A percentile compares a stretch with the other conserved stretches of the same genome.
Evolutionary conservation across 2,329 filamentous ascomycete genomes (phyloP).

Genomic region (Beauveria pseudobassiana): DNA sequence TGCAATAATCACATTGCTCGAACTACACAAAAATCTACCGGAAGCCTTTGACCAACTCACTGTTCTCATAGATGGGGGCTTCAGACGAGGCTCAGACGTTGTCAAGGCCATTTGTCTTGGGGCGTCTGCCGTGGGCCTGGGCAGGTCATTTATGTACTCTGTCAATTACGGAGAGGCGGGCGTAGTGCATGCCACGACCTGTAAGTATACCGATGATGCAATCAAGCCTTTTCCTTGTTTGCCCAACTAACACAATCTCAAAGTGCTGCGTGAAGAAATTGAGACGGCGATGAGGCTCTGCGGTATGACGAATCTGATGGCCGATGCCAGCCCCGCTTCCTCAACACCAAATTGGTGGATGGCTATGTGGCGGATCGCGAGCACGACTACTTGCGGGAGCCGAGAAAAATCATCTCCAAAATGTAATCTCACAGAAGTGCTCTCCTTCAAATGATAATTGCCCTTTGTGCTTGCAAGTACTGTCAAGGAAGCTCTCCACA

Average conservation of each 20-base stretch:
- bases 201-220: conserved; percentile 20
- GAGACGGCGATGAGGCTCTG: conserved; percentile 30
- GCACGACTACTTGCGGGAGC: neutral
- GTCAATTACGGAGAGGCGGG: conserved; percentile 34
- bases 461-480: too few relatives aligned
- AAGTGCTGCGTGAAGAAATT: conserved; percentile 31
- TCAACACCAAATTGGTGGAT: conserved; percentile 20
- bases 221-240: neutral
- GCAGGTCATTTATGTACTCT: conserved; percentile 38
- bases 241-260: neutral
- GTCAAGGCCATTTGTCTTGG: conserved; percentile 36
- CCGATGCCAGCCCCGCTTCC: conserved; percentile 11
- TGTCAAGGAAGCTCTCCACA: too few relatives aligned
- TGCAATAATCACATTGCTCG: conserved; percentile 30
- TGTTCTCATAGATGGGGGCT: conserved; percentile 34
- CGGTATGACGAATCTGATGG: conserved; percentile 17
- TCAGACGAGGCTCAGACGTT: conserved; percentile 34
- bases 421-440: neutral
- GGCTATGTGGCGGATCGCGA: conserved; percentile 12
- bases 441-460: too few relatives aligned
- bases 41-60: conserved; percentile 31
- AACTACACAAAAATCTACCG: conserved; percentile 32
- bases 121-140: conserved; percentile 36
- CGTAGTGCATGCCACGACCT: conserved; percentile 33
- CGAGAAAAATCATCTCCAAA: neutral